Conservation (phyloP, 495 filamentous ascomycete genomes). For the Trichoderma gamsii region DNA sequence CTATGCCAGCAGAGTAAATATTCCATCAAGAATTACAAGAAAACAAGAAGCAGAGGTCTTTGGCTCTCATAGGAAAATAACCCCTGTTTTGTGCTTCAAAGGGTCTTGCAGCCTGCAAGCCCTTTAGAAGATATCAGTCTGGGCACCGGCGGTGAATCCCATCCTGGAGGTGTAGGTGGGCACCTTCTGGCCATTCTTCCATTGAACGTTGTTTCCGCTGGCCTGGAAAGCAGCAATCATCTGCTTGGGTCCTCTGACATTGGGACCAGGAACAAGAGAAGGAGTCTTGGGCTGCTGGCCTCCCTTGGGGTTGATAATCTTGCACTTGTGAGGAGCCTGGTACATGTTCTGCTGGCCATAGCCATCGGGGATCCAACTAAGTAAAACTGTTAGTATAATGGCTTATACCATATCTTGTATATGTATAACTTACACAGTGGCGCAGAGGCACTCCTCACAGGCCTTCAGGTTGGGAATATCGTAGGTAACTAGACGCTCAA, state of each 20-base stretch:
- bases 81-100: not conserved
- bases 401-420: not conserved
- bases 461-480: conserved; percentile 4
- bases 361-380: not conserved
- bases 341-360: conserved; percentile 12
- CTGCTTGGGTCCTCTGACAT: not conserved
- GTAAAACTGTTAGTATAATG: not conserved
- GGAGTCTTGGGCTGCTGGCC: conserved; percentile 13
- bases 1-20: not conserved
- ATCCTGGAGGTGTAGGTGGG: not conserved
- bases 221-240: conserved; percentile 11
- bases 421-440: not conserved
- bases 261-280: not conserved
- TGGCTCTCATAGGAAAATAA: not conserved
- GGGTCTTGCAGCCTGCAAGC: not conserved
- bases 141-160: conserved; percentile 4
- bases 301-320: not conserved
- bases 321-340: not conserved
- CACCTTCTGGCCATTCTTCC: not conserved
- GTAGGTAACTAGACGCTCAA: conserved; percentile 3
- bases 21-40: not conserved
- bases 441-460: conserved; percentile 4
- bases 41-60: not conserved
- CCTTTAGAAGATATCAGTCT: conserved; percentile 8
- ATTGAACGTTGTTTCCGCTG: not conserved